A percentile compares a stretch with the other conserved stretches of the same genome.
These are phyloP conservation scores for Ustilago lituana DNA, from an alignment of 1,284 basidiomycete genomes.

Conservation along the genomic window DNA sequence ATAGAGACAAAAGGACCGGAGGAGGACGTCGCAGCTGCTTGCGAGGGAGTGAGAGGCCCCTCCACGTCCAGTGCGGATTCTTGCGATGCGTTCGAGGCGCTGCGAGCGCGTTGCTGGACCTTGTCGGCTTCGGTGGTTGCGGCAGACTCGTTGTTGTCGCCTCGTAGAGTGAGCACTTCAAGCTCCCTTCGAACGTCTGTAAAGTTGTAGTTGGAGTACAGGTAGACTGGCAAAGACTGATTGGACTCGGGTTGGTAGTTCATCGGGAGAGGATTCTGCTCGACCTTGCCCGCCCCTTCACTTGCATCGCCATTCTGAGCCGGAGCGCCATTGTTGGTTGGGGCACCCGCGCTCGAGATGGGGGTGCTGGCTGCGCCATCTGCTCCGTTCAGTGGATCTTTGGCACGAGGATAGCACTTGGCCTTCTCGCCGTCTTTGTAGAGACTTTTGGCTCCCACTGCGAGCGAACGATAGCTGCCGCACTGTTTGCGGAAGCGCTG, in stretches of 20 bases:
- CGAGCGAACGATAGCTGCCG: conserved; percentile 58
- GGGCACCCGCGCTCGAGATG: background rate
- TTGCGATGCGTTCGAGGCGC: conserved; percentile 32
- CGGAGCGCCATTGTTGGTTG: conserved; percentile 1
- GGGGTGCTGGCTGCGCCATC: conserved; percentile 1
- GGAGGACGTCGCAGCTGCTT: conserved; percentile 6
- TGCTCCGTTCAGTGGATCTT: conserved; percentile 27
- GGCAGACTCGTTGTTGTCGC: conserved; percentile 2
- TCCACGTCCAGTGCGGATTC: conserved; percentile 42
- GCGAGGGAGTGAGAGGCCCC: conserved; percentile 27
- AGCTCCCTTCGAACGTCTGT: conserved; percentile 63
- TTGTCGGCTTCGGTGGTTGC: background rate
- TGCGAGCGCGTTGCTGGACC: conserved; percentile 18
- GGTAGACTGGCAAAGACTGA: conserved; percentile 46
- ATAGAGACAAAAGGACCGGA: conserved; percentile 33
- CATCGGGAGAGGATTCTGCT: conserved; percentile 48
- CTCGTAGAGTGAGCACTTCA: conserved; percentile 46
- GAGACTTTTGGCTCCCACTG: conserved; percentile 38
- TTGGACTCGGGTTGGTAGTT: conserved; percentile 21
- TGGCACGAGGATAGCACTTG: conserved; percentile 50
- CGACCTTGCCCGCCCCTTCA: conserved; percentile 11
- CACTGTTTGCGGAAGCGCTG: conserved; percentile 56
- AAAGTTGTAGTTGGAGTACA: conserved; percentile 65
- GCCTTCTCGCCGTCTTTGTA: conserved; percentile 48
- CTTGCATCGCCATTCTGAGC: conserved; percentile 4